phyloP scores from a whole-genome alignment of 169 alveolate species.

The Toxoplasma gondii region DNA sequence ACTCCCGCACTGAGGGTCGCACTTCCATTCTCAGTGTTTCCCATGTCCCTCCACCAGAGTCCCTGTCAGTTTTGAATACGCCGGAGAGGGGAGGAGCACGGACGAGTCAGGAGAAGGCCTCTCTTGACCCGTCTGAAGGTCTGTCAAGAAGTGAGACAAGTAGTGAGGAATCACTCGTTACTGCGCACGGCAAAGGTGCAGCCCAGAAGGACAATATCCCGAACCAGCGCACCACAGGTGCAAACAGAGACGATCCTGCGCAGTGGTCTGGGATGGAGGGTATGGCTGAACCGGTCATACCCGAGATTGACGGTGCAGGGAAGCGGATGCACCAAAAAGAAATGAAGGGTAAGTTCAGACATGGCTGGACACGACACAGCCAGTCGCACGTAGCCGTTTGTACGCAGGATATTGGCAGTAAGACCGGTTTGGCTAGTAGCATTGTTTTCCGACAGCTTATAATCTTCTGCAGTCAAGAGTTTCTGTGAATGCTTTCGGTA shows the following conservation, averaged over 20 bases:
- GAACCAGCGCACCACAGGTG: not conserved
- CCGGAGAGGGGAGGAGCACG: not conserved
- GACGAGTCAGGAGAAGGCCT: not conserved
- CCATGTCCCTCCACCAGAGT: constrained; percentile 29
- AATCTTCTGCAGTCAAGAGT: no score
- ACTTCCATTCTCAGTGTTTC: constrained; percentile 22
- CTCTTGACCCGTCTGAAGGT: not conserved
- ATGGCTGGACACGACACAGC: not conserved
- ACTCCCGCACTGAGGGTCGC: constrained; percentile 13
- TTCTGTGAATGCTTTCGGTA: no score
- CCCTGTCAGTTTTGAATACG: not conserved
- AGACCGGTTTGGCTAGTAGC: no score
- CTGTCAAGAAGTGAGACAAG: not conserved
- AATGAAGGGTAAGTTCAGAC: not conserved
- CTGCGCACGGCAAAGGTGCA: not conserved
- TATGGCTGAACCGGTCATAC: not conserved
- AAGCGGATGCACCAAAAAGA: not conserved
- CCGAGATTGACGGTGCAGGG: not conserved
- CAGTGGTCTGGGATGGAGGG: not conserved
- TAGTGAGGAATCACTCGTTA: not conserved
- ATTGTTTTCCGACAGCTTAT: no score
- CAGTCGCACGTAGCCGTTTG: no score
- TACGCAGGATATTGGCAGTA: no score
- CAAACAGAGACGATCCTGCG: not conserved
- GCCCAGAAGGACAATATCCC: not conserved